Percentiles rank a stretch among this genome's conserved stretches.
phyloP scores from a whole-genome alignment of 2,329 filamentous ascomycete genomes.

The Pseudocercospora vitis region DNA sequence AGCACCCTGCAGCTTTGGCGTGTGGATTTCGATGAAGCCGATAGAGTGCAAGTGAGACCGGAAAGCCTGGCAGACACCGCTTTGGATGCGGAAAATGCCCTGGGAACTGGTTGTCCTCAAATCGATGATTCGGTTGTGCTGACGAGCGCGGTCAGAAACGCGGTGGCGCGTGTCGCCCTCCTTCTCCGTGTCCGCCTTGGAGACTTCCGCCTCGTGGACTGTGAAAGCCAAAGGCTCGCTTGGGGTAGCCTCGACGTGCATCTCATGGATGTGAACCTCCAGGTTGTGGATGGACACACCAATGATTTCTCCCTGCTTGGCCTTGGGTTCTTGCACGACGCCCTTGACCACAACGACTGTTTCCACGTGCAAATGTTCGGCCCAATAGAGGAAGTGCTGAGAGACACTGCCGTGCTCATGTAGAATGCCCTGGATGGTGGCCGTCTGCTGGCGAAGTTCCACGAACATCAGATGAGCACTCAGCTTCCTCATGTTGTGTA shows the following conservation, averaged over 20 bases:
- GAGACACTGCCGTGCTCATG: conserved; percentile 63
- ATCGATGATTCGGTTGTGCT: conserved; percentile 78
- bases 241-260: conserved; percentile 63
- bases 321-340: conserved; percentile 68
- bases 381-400: conserved; percentile 80
- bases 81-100: conserved; percentile 82
- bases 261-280: conserved; percentile 69
- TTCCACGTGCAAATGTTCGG: conserved; percentile 76
- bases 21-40: conserved; percentile 90
- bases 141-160: conserved; percentile 70
- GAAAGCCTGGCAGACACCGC: conserved; percentile 77
- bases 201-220: conserved; percentile 68
- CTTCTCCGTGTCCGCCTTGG: conserved; percentile 56
- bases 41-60: conserved; percentile 70
- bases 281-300: conserved; percentile 73
- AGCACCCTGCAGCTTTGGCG: conserved; percentile 84
- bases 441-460: conserved; percentile 78
- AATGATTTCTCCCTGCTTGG: conserved; percentile 64
- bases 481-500: conserved; percentile 78
- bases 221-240: conserved; percentile 66
- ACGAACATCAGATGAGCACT: conserved; percentile 82
- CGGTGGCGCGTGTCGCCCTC: conserved; percentile 59
- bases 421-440: conserved; percentile 82
- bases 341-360: conserved; percentile 76
- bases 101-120: conserved; percentile 83